Evolutionary conservation across 2,329 filamentous ascomycete genomes (phyloP).

Genomic region (Paecilomyces formosus): DNA sequence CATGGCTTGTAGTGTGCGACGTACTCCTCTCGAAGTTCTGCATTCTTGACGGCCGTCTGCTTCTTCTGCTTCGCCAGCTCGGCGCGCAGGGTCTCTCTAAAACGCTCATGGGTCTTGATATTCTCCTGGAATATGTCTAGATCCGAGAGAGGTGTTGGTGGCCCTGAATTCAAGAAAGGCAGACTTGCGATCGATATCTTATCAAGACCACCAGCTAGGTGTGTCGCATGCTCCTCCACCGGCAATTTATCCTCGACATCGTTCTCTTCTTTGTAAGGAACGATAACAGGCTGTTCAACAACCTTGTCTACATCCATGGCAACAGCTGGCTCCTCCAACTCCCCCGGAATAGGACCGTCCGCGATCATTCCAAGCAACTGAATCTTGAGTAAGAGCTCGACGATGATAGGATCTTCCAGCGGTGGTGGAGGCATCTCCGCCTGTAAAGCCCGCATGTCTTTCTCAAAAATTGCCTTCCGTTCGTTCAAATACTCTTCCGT

Average conservation of each 20-base stretch:
- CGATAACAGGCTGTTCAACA: slow-evolving; percentile 7
- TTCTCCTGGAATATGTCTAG: slow-evolving; percentile 39
- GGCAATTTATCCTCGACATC: slow-evolving; percentile 10
- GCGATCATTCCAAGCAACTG: slow-evolving; percentile 38
- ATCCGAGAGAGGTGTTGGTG: slow-evolving; percentile 37
- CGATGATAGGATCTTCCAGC: slow-evolving; percentile 34
- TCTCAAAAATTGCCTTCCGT: slow-evolving; percentile 37
- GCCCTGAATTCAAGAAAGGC: slow-evolving; percentile 38
- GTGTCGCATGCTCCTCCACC: neutral
- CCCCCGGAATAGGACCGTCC: slow-evolving; percentile 23
- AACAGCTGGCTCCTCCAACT: slow-evolving; percentile 15
- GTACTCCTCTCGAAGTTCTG: slow-evolving; percentile 33
- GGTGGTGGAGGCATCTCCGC: slow-evolving; percentile 35
- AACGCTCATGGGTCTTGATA: slow-evolving; percentile 24
- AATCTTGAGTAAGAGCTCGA: slow-evolving; percentile 34
- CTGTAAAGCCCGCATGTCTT: slow-evolving; percentile 35
- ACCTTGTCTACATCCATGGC: slow-evolving; percentile 12
- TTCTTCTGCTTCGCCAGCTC: slow-evolving; percentile 33
- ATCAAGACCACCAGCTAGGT: slow-evolving; percentile 10
- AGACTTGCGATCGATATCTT: slow-evolving; percentile 34
- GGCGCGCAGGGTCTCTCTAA: slow-evolving; percentile 31
- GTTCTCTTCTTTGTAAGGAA: slow-evolving; percentile 14
- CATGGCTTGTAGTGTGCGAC: slow-evolving; percentile 36
- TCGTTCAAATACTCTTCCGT: slow-evolving; percentile 42
- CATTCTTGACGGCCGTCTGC: slow-evolving; percentile 31